Conservation (phyloP, 2,329 filamentous ascomycete genomes). For the Calonectria pauciramosa region DNA sequence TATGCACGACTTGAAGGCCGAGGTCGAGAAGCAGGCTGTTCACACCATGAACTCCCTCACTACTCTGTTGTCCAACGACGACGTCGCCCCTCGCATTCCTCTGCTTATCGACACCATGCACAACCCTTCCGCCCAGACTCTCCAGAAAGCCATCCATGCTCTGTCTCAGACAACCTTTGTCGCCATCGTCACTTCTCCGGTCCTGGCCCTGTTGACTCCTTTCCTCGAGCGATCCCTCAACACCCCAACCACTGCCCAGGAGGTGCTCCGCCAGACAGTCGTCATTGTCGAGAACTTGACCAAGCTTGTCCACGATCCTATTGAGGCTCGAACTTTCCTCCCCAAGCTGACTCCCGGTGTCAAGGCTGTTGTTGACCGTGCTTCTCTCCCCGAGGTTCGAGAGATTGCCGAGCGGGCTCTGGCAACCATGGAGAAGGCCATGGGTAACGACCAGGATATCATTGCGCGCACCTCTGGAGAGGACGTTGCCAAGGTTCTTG, state of each 20-base stretch:
- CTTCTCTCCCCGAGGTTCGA: conserved; percentile 94
- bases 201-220: conserved; percentile 93
- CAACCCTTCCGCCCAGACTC: conserved; percentile 87
- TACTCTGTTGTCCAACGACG: conserved; percentile 93
- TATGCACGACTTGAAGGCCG: conserved; percentile 96
- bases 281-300: conserved; percentile 98
- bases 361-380: conserved; percentile 86
- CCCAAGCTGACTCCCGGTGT: conserved; percentile 96
- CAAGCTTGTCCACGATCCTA: conserved; percentile 94
- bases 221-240: conserved; percentile 95
- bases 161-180: conserved; percentile 99
- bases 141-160: conserved; percentile 97
- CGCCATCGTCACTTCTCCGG: conserved; percentile 93
- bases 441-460: conserved; percentile 78
- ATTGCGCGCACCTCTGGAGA: conserved; percentile 77
- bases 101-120: conserved; percentile 96
- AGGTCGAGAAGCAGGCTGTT: conserved; percentile 90
- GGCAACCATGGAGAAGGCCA: conserved; percentile 92
- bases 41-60: conserved; percentile 94
- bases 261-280: conserved; percentile 94
- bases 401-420: conserved; percentile 88
- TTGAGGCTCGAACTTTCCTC: conserved; percentile 94
- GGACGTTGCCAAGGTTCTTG: conserved; percentile 81
- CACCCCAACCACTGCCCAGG: conserved; percentile 89
- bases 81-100: conserved; percentile 92